Evolutionary conservation across 352 stramenopile species (phyloP), one percentile per base, ranked within the genome.

Genomic region (Pythium biforme): DNA sequence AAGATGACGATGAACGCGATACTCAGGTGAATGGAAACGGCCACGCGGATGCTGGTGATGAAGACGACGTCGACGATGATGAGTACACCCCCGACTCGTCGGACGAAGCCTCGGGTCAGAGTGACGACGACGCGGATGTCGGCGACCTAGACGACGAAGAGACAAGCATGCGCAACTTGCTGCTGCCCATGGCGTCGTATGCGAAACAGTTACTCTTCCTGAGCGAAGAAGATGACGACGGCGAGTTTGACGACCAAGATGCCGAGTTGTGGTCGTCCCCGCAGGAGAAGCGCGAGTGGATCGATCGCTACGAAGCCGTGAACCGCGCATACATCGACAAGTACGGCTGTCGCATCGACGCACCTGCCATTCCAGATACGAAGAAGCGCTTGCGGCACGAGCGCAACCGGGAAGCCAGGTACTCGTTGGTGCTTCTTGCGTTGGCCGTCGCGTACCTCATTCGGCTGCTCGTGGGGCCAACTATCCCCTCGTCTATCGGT

Each of bases 271-370:
- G 73, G 73, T 62, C 49, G 50, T 53, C 53, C 9, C 59, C 51
- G 4, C 50, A 54, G 6, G 61, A 76, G 33, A 75, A 83, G 23
- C 75, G 74, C 31, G 62, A 61, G 49, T 78, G 71, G 71, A 53
- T 66, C n/a, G 33, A 48, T 17, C 64, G 50, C 11, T 72, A 68
- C 29, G 48, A 72, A 14, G 41, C 37, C 0, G 59, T 56, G 6
- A 71, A 78, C 50, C 55, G 55, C 23, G 60, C 27, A n/a, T 79
- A 69, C 64, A 62, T 70, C 26, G 66, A 74, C 15, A 46, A 43
- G 26, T 81, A 77, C 25, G 75, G 77, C 17, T 81, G 68, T 43
- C 52, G 34, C 2, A 83, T 87, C 52, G 71, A 83, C 56, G 80
- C 73, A 2, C 51, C 49, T 25, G 46, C 67, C 17, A 59, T 72